Evolutionary conservation across 2,329 filamentous ascomycete genomes (phyloP), one percentile per base, ranked within the genome.

Genomic region (Grosmannia clavigera): DNA sequence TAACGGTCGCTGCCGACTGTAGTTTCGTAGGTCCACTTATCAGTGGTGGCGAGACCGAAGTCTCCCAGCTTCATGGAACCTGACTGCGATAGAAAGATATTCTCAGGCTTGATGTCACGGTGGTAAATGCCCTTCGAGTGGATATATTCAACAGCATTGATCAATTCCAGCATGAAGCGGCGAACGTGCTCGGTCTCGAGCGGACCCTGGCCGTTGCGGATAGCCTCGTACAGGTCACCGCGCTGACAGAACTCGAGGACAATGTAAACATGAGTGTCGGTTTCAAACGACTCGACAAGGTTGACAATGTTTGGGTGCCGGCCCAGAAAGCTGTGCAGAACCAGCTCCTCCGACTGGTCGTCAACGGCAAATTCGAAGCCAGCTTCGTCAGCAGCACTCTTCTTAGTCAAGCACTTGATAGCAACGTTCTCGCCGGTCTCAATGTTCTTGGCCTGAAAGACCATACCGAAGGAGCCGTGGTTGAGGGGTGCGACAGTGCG

Each of bases 31-130:
- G 90, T 95, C 91, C 90, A 96, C 67, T 85, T 80, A 63, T 95
- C 90, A 7, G 85, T 88, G 12, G 92, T 96, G 58, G 92, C 92
- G 64, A 99, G 80, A 59, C 94, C 94, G 71, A 97, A 96, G 73
- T 99, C 94, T 68, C 94, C 94, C 43, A 99, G 84, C 77, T 99
- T 99, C 88, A 97, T 88, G 48, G 86, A 81, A 59, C 92, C 92
- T 66, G 87, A 83, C 62, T 92, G 83, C 61, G 86, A 88, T 64
- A 99, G 80, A 73, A 99, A 97, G 73, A 99, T 96, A 78, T 99
- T 99, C 80, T 99, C 94, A 0, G 94, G 94, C 78, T 99, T 99
- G 82, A 99, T 96, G 73, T 99, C 94, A 63, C 94, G 89, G 71
- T 99, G 94, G 72, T 91, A 96, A 70, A 97, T 83, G 65, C 90